phyloP scores from a whole-genome alignment of 1,284 basidiomycete genomes.

The Acaromyces ingoldii region DNA sequence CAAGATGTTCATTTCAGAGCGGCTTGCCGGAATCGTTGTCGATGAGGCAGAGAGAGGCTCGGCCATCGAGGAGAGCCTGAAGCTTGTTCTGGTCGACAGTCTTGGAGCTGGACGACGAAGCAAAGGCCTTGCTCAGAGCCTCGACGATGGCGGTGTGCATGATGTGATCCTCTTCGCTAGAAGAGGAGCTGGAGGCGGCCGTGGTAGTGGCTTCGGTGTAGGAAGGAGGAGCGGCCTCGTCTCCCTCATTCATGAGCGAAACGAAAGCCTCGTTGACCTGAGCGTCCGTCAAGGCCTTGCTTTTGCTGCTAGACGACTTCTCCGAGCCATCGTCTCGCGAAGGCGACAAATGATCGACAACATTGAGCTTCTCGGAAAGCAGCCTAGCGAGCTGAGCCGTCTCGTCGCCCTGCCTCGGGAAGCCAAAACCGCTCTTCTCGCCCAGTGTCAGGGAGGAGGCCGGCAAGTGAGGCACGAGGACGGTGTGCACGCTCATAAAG shows the following conservation, averaged over 20 bases:
- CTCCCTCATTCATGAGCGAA: not conserved
- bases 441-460: not conserved
- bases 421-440: not conserved
- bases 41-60: not conserved
- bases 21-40: no score
- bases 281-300: not conserved
- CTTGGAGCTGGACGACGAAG: not conserved
- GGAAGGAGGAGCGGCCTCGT: not conserved
- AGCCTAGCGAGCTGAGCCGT: not conserved
- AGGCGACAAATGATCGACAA: not conserved
- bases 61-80: not conserved
- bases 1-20: no score
- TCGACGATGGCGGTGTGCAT: not conserved
- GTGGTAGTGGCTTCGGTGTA: not conserved
- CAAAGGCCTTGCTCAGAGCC: not conserved
- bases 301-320: not conserved
- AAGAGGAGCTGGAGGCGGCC: not conserved
- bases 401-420: not conserved
- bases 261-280: not conserved
- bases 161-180: not conserved
- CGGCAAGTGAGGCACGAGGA: not conserved
- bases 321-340: no score
- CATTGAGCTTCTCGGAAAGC: not conserved
- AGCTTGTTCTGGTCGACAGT: not conserved
- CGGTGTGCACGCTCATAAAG: slow-evolving; percentile 16